Evolutionary conservation across 2,329 filamentous ascomycete genomes (phyloP).

Genomic region (Hypoxylon sp.): DNA sequence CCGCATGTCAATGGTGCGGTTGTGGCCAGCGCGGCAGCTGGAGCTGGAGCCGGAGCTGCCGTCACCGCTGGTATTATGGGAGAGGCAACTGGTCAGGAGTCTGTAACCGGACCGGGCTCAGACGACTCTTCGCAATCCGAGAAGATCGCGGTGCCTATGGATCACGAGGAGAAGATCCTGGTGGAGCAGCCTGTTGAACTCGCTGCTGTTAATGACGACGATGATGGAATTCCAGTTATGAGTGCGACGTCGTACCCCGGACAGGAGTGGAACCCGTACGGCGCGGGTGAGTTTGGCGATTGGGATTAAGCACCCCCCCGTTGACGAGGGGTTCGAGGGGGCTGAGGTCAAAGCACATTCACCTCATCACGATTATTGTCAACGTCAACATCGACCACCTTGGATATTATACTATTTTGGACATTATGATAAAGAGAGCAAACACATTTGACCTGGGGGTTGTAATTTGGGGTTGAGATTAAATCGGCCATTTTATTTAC

Average conservation of each 20-base stretch:
- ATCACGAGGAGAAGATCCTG: constrained; percentile 58
- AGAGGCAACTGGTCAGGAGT: constrained; percentile 7
- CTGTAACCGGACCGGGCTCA: constrained; percentile 11
- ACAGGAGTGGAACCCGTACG: constrained; percentile 68
- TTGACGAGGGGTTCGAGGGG: neutral
- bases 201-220: constrained; percentile 56
- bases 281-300: constrained; percentile 55
- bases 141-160: constrained; percentile 28
- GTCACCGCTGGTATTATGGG: constrained; percentile 27
- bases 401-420: neutral
- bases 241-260: constrained; percentile 70
- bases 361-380: neutral
- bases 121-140: constrained; percentile 37
- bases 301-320: constrained; percentile 44
- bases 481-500: constrained; percentile 6
- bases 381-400: neutral
- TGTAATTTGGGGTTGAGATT: neutral
- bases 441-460: neutral
- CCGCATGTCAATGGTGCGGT: constrained; percentile 23
- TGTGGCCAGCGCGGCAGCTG: constrained; percentile 11
- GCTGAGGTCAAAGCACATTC: neutral
- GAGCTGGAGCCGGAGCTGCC: constrained; percentile 1
- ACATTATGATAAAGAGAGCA: neutral
- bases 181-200: constrained; percentile 53
- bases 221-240: constrained; percentile 65